Conservation (phyloP, 495 filamentous ascomycete species). For the Penicillium lagena region DNA sequence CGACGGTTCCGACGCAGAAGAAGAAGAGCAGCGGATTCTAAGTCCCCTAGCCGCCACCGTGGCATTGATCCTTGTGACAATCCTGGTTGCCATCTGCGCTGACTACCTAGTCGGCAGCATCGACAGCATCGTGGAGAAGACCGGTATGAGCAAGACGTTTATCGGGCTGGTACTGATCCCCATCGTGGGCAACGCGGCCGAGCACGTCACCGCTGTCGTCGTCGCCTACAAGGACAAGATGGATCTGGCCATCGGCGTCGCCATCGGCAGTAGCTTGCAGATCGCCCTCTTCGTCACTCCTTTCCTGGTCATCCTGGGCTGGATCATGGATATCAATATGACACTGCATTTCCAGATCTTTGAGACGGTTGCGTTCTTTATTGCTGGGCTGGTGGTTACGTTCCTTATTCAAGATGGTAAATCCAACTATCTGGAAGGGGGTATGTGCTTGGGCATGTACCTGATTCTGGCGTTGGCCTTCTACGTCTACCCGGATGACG, state of each 20-base stretch:
- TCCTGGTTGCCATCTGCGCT: conserved; percentile 84
- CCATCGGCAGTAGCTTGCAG: conserved; percentile 89
- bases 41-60: conserved; percentile 64
- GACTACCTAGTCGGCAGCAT: conserved; percentile 93
- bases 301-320: conserved; percentile 83
- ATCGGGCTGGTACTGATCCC: conserved; percentile 93
- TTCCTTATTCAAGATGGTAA: conserved; percentile 92
- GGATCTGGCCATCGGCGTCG: conserved; percentile 92
- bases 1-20: conserved; percentile 30
- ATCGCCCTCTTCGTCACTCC: conserved; percentile 92
- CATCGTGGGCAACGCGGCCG: conserved; percentile 95
- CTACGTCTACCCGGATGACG: conserved; percentile 75
- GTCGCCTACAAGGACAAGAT: conserved; percentile 95
- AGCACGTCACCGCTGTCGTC: conserved; percentile 91
- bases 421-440: conserved; percentile 91
- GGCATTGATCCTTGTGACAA: conserved; percentile 68
- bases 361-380: conserved; percentile 89
- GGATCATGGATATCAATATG: conserved; percentile 82
- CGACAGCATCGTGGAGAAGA: conserved; percentile 75
- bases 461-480: conserved; percentile 86
- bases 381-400: conserved; percentile 84
- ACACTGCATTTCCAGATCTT: conserved; percentile 88
- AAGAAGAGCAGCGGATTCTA: conserved; percentile 55
- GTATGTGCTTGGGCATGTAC: conserved; percentile 76
- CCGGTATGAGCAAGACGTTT: conserved; percentile 89